Conservation (phyloP, 2,329 filamentous ascomycete genomes). For the Botryosphaeria dothidea region DNA sequence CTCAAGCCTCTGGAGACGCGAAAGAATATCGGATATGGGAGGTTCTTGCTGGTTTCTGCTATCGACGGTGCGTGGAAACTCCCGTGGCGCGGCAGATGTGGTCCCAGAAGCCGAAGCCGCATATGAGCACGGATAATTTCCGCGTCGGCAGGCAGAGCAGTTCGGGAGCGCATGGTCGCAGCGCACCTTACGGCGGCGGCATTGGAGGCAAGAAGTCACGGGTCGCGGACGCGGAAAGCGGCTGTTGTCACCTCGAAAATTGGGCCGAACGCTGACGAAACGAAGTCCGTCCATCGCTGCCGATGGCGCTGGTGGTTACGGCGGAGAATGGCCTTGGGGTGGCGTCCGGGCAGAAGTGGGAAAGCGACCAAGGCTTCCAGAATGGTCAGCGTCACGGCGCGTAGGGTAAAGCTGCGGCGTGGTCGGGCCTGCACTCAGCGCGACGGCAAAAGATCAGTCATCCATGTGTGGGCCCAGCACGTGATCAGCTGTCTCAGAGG, state of each 20-base stretch:
- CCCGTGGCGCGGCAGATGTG: neutral
- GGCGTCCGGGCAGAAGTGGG: neutral
- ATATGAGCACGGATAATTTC: constrained; percentile 39
- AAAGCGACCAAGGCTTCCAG: neutral
- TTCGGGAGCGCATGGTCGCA: constrained; percentile 27
- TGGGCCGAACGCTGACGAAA: neutral
- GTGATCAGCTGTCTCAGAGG: neutral
- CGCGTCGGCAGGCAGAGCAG: constrained; percentile 38
- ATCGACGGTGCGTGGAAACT: neutral
- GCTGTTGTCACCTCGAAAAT: neutral
- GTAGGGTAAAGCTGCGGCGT: neutral
- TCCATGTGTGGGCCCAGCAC: too few relatives aligned
- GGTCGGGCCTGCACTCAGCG: too few relatives aligned
- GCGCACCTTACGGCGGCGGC: constrained; percentile 22
- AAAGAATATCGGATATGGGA: constrained; percentile 34
- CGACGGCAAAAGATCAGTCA: too few relatives aligned
- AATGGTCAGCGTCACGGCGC: neutral
- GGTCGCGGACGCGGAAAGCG: neutral
- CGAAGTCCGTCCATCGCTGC: neutral
- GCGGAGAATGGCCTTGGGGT: neutral
- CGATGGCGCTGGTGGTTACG: neutral
- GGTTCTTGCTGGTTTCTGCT: constrained; percentile 18
- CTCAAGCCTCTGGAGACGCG: constrained; percentile 37
- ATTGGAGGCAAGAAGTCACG: constrained; percentile 18
- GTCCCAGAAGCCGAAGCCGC: constrained; percentile 21